Percentiles rank a stretch among this genome's conserved stretches.
Evolutionary conservation across 371 early-diverging fungal species (phyloP).

Genomic region (Mortierella polycephala): DNA sequence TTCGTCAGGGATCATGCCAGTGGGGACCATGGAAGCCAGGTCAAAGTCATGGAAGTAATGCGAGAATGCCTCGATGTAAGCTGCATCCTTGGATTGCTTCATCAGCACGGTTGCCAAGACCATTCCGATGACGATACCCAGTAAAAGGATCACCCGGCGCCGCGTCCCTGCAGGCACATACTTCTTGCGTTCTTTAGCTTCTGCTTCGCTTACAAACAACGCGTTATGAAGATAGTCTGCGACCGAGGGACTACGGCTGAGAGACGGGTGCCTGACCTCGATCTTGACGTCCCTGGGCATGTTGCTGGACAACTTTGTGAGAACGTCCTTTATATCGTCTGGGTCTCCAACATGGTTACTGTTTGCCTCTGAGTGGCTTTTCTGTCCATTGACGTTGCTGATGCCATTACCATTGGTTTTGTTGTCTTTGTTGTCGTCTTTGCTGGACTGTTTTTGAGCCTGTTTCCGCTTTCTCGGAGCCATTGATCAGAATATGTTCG

Average conservation of each 20-base stretch:
- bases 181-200: slow-evolving; percentile 18
- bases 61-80: slow-evolving; percentile 48
- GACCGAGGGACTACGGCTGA: slow-evolving; percentile 48
- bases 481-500: slow-evolving; percentile 6
- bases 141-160: slow-evolving; percentile 59
- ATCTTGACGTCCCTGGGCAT: slow-evolving; percentile 23
- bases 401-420: background rate
- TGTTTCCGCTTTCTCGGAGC: slow-evolving; percentile 32
- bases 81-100: slow-evolving; percentile 52
- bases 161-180: slow-evolving; percentile 41
- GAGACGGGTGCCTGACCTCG: slow-evolving; percentile 36
- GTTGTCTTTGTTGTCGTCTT: slow-evolving; percentile 1
- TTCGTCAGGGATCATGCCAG: slow-evolving; percentile 76
- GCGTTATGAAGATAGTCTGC: slow-evolving; percentile 42
- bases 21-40: slow-evolving; percentile 69
- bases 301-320: slow-evolving; percentile 21
- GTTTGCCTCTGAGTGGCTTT: background rate
- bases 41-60: slow-evolving; percentile 70
- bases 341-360: background rate
- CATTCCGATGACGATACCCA: slow-evolving; percentile 67
- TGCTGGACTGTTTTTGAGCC: slow-evolving; percentile 9
- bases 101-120: slow-evolving; percentile 55
- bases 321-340: slow-evolving; percentile 20
- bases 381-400: slow-evolving; percentile 7
- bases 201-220: slow-evolving; percentile 30